Evolutionary conservation across 805 yeast genomes (phyloP).

Genomic region (Jamesozyma rosinii): DNA sequence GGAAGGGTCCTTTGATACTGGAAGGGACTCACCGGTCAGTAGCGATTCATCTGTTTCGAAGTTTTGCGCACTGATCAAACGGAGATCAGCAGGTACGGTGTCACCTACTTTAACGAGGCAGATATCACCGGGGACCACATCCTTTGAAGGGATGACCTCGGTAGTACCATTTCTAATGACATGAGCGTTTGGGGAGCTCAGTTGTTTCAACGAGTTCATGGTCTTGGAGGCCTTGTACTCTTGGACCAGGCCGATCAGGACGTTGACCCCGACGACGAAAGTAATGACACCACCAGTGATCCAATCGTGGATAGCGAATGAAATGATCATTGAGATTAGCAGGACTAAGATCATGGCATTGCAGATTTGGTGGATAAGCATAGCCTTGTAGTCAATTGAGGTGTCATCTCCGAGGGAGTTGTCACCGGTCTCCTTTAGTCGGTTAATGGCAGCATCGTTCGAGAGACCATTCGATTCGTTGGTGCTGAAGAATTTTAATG

Average conservation of each 20-base stretch:
- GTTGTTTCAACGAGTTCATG: conserved; percentile 78
- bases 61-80: conserved; percentile 67
- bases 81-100: conserved; percentile 88
- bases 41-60: conserved; percentile 85
- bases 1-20: conserved; percentile 57
- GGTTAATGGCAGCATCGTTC: conserved; percentile 52
- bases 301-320: conserved; percentile 83
- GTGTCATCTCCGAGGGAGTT: conserved; percentile 79
- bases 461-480: conserved; percentile 53
- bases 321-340: conserved; percentile 77
- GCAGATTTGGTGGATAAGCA: conserved; percentile 72
- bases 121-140: conserved; percentile 90
- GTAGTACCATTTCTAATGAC: conserved; percentile 70
- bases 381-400: conserved; percentile 58
- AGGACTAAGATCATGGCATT: conserved; percentile 85
- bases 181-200: conserved; percentile 91
- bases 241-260: conserved; percentile 90
- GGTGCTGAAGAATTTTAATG: conserved; percentile 52
- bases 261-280: conserved; percentile 82
- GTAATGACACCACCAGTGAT: conserved; percentile 92
- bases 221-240: conserved; percentile 94
- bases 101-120: conserved; percentile 88
- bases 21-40: conserved; percentile 88
- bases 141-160: conserved; percentile 67
- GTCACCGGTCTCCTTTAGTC: conserved; percentile 64